These are phyloP conservation scores for Pistacia integerrima DNA, from an alignment of 345 rosid species.

Conservation along the genomic window DNA sequence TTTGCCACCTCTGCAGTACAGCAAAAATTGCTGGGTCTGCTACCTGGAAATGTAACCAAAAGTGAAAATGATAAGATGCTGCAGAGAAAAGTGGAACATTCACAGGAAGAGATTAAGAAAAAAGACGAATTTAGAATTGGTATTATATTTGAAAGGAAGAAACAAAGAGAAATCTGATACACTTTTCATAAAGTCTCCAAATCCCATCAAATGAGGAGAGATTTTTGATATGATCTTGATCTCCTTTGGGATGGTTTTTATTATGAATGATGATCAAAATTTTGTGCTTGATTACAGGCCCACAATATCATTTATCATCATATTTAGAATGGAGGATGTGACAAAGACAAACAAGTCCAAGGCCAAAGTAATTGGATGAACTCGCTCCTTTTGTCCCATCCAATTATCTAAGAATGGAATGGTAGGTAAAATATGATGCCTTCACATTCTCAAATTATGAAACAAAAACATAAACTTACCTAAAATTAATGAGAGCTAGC, in stretches of 20 bases:
- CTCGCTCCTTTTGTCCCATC: background rate
- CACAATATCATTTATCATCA: conserved; percentile 17
- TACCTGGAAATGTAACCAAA: conserved; percentile 43
- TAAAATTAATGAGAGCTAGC: background rate
- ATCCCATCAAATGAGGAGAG: conserved; percentile 33
- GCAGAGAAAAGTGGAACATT: conserved; percentile 40
- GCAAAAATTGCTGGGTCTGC: conserved; percentile 43
- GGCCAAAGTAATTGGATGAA: background rate
- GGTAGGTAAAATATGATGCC: background rate
- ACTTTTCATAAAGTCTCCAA: conserved; percentile 17
- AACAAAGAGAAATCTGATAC: conserved; percentile 11
- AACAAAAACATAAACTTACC: too few relatives aligned
- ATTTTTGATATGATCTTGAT: conserved; percentile 24
- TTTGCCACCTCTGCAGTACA: conserved; percentile 33
- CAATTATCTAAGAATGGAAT: background rate
- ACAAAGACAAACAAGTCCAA: conserved; percentile 1
- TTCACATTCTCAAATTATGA: background rate
- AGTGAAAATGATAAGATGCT: conserved; percentile 47
- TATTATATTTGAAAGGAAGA: conserved; percentile 11
- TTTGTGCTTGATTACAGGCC: conserved; percentile 10
- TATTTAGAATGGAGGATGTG: conserved; percentile 5
- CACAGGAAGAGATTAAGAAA: conserved; percentile 5
- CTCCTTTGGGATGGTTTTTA: background rate
- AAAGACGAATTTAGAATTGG: too few relatives aligned
- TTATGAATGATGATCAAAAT: conserved; percentile 18